Conservation (phyloP, 768 basidiomycete genomes). For the Leucocoprinus leucothites region DNA sequence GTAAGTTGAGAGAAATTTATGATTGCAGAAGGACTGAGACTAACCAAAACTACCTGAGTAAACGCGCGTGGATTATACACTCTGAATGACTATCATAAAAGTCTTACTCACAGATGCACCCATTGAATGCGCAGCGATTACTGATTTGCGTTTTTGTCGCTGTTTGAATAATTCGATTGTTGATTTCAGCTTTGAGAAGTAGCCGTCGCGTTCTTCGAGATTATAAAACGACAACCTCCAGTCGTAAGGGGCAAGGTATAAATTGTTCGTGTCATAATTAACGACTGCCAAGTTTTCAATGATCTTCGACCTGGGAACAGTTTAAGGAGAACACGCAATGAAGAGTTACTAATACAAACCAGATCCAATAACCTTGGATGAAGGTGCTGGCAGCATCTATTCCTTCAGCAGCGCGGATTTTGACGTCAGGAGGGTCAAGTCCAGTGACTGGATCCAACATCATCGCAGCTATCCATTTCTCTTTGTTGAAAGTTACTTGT, state of each 20-base stretch:
- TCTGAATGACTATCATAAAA: not conserved
- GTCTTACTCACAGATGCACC: slow-evolving; percentile 61
- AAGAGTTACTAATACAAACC: slow-evolving; percentile 38
- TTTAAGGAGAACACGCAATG: not conserved
- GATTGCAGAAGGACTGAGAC: slow-evolving; percentile 16
- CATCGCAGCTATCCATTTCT: slow-evolving; percentile 88
- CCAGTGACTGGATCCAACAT: slow-evolving; percentile 91
- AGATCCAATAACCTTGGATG: slow-evolving; percentile 93
- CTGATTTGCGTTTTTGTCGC: slow-evolving; percentile 73
- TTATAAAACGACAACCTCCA: slow-evolving; percentile 90
- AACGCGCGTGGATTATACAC: not conserved
- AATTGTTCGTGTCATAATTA: slow-evolving; percentile 89
- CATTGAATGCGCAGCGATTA: slow-evolving; percentile 86
- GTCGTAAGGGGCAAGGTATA: slow-evolving; percentile 84
- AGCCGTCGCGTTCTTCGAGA: slow-evolving; percentile 87
- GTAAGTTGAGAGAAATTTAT: not conserved
- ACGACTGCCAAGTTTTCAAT: slow-evolving; percentile 93
- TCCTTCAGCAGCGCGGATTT: slow-evolving; percentile 90
- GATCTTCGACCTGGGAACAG: slow-evolving; percentile 69
- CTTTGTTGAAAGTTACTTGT: slow-evolving; percentile 78
- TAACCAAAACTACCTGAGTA: slow-evolving; percentile 48
- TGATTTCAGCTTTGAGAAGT: slow-evolving; percentile 79
- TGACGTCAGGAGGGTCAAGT: slow-evolving; percentile 80
- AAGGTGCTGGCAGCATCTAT: slow-evolving; percentile 86
- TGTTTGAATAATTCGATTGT: slow-evolving; percentile 81